These are phyloP conservation scores for Oryza officinalis DNA, from an alignment of 176 grass and related monocot genomes.

Conservation along the genomic window DNA sequence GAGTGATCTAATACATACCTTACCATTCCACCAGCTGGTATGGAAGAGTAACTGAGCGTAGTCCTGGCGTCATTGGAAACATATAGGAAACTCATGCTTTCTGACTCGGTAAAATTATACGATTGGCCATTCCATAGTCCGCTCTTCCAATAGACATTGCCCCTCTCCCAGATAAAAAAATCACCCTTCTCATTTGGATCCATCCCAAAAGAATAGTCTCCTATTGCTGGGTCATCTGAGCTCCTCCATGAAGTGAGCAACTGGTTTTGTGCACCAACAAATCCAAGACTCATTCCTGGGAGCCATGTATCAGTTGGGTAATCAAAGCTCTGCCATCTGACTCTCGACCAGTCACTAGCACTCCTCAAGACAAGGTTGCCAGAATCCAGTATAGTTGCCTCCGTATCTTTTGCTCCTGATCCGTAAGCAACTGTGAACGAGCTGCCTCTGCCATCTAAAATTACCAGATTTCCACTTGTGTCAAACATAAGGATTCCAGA, in stretches of 20 bases:
- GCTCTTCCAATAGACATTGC: not conserved
- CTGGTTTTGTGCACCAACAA: conserved; percentile 6
- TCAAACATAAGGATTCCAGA: conserved; percentile 51
- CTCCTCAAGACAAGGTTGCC: conserved; percentile 54
- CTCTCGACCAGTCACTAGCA: not conserved
- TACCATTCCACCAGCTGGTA: not conserved
- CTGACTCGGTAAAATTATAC: not conserved
- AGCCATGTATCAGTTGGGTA: conserved; percentile 53
- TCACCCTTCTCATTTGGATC: not conserved
- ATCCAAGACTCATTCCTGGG: conserved; percentile 31
- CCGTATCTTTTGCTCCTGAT: not conserved
- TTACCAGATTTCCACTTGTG: conserved; percentile 36
- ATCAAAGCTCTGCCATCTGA: conserved; percentile 59
- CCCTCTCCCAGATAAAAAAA: conserved; percentile 22
- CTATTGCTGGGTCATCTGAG: conserved; percentile 34
- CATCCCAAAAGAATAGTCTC: conserved; percentile 47
- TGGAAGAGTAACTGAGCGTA: not conserved
- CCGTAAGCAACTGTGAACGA: conserved; percentile 27
- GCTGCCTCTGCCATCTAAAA: conserved; percentile 38
- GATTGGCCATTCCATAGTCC: not conserved
- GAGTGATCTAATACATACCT: not conserved
- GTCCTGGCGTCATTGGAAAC: not conserved
- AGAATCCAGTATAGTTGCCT: conserved; percentile 32
- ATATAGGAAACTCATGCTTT: not conserved
- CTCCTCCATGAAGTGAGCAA: conserved; percentile 53